Evolutionary conservation across 176 grass and related monocot genomes (phyloP), one percentile per base, ranked within the genome.

Genomic region (Hsuehochloa calcarea): DNA sequence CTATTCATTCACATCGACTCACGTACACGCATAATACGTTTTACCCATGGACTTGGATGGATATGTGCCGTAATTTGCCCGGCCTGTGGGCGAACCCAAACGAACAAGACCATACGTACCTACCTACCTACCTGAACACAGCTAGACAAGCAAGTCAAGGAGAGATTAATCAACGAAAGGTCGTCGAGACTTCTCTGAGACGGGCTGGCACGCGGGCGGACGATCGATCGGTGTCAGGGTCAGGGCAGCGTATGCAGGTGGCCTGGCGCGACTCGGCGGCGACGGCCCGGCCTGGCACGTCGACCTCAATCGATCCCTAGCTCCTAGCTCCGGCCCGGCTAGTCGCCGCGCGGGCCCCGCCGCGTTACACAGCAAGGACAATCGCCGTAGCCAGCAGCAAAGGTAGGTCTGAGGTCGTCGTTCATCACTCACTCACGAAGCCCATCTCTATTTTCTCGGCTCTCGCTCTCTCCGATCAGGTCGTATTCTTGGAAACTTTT

Each of bases 331-430:
- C 27, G 9, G 34, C 25, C 82, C 29, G 38, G n/a, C 74, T 31
- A 6, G 83, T 85, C 83, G 83, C 39, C 37, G 19, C 13, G 63
- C 4, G 74, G 64, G 73, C 11, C 38, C 71, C 73, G 50, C 65
- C 19, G 34, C 29, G 13, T 15, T 44, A 52, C 45, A 26, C 10
- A 11, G 65, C 39, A 11, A 45, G 39, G 74, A 39, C 50, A 10
- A 51, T 4, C 43, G 43, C 49, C 65, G 66, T 72, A 61, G 68
- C 52, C 61, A 45, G 44, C 52, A 26, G 31, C 31, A 34, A 34
- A 10, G 54, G 68, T 83, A 83, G 81, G 40, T 83, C 69, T 55
- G 22, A 16, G 83, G 83, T 85, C 83, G 63, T 77, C 72, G 62
- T 69, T 78, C 80, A 34, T 26, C 80, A 52, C 39, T 25, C 39